Conservation (phyloP, 495 filamentous ascomycete genomes). For the Neurospora cerealis region DNA sequence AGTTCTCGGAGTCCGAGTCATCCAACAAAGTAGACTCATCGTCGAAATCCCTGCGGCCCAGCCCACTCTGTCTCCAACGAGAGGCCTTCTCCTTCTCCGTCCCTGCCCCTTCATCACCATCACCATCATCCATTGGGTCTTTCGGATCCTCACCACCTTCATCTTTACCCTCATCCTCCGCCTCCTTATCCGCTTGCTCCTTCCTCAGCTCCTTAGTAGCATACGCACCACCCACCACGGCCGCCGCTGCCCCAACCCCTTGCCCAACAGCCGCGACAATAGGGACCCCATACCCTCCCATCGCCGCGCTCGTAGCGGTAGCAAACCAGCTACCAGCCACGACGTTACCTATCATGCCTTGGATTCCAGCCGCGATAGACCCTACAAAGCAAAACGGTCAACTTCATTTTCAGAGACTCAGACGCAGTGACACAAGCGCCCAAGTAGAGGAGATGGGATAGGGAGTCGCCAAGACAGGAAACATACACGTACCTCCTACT, state of each 20-base stretch:
- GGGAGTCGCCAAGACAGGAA: neutral
- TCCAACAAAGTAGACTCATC: neutral
- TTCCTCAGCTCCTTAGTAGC: neutral
- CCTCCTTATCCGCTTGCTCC: neutral
- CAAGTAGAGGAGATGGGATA: neutral
- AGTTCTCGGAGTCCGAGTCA: neutral
- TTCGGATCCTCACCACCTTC: neutral
- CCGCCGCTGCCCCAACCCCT: neutral
- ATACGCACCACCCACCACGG: neutral
- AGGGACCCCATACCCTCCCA: neutral
- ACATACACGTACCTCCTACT: slow-evolving; percentile 3
- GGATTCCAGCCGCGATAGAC: neutral
- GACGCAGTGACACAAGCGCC: neutral
- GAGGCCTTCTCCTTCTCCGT: neutral
- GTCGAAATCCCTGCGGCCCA: neutral
- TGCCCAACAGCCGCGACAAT: neutral
- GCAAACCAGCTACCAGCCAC: neutral
- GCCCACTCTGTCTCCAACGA: neutral
- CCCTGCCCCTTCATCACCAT: neutral
- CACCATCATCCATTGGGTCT: neutral
- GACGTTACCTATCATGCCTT: slow-evolving; percentile 1
- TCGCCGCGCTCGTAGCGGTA: neutral
- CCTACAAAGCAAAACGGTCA: neutral
- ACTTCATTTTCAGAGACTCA: neutral
- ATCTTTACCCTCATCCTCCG: neutral